Base-by-base conservation (phyloP, 768 basidiomycete species). In the Steccherinum ochraceum region DNA sequence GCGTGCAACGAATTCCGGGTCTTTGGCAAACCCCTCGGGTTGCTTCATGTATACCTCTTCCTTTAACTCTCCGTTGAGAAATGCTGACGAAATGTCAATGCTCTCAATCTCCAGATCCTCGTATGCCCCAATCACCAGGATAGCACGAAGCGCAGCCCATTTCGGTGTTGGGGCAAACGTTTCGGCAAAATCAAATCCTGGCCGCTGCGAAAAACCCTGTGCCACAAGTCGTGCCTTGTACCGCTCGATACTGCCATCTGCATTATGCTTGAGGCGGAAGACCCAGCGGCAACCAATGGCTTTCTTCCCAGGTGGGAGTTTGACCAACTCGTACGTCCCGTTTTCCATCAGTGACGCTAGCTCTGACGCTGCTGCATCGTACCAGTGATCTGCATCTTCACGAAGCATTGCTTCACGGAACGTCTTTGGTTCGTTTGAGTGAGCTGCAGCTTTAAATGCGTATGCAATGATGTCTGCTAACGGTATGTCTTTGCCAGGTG, bases 141-240 rank as follows among this genome's bases (percentile, higher is more conserved):
- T 49, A 19, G 54, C 30, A 7, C 61, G 58, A 18, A 68, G 43
- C 5, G 65, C 56, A 2, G 52, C 47, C 24, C 56, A 56, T 27
- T 56, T 56, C 16, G 52, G 46, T 12, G 60, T 59, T 12, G 62
- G 57, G 16, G 63, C 55, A 44, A 57, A 64, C 1, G 64, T 61
- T 16, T 66, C 60, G 40, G 54, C 51, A 58, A 60, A 72, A 51
- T 71, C 67, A 41, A 66, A 40, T 2, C 68, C 67, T n/a, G 59
- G 57, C 3, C 59, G 46, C 53, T 74, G 72, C 0, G 61, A 51
- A 56, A 63, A 70, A 4, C 72, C 69, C 40, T 64, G 53, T 0
- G 69, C 70, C 24, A 70, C 71, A 10, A 71, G 56, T 18, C 67
- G 53, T 2, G 62, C 66, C 51, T 60, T 62, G 51, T 53, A 63